Evolutionary conservation across 2,329 filamentous ascomycete species (phyloP), one percentile per base, ranked within the genome.

Genomic region (Pseudogymnoascus sp.): DNA sequence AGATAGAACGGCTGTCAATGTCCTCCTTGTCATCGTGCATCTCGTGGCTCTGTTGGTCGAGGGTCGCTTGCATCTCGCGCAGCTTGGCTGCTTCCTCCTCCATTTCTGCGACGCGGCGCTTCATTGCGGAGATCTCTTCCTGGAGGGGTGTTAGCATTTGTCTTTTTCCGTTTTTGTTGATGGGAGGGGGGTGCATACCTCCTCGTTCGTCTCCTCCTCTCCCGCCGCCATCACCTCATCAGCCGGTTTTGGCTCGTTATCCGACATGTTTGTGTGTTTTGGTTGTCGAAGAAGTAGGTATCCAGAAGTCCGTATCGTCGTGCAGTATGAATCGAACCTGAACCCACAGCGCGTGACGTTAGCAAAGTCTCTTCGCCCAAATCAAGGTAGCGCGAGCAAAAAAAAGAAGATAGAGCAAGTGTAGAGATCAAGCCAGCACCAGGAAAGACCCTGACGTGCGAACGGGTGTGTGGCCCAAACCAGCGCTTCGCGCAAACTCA

Each of bases 11-110:
- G 66, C 86, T 86, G 75, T 99, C 94, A 62, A 99, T 85, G 67
- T 96, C 95, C 73, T 96, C 92, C 75, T 95, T 95, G 77, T 92
- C 91, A 72, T 97, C 94, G 65, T 88, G 84, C 63, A 94, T 80
- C 67, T 89, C 89, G 65, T 90, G 85, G 64, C 84, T 86, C 69
- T 94, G 88, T 71, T 92, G 85, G 72, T 97, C 92, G 63, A 97
- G 81, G 59, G 81, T 85, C 60, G 86, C 86, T 73, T 94, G 89
- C 89, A 94, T 92, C 74, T 92, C 89, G 66, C 89, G 83, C 59
- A 94, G 81, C 74, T 92, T 92, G 61, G 87, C 87, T 4, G 89
- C 89, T 77, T 94, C 89, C 69, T 90, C 88, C 76, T 94, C 89
- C 89, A 94, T 94, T 76, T 94, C 89, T 64, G 88, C 89, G 64